phyloP scores from a whole-genome alignment of 345 rosid genomes.

The Gossypium rotundifolium region DNA sequence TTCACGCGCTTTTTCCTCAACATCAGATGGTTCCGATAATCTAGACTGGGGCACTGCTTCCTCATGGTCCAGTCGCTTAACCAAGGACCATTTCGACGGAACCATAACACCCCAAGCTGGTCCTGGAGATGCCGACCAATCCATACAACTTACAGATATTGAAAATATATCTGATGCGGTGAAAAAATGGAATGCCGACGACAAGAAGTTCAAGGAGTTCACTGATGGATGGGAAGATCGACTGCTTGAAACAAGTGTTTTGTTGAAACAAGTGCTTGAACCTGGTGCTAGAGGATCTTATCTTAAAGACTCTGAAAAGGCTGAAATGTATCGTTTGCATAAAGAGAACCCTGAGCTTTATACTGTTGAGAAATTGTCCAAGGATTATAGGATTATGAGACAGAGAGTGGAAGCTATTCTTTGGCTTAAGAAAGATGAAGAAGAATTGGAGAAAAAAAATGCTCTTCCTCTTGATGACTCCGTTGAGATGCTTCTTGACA shows the following conservation, averaged over 20 bases:
- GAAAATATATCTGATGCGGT: constrained; percentile 47
- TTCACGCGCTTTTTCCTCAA: constrained; percentile 33
- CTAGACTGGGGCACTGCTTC: constrained; percentile 69
- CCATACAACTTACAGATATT: constrained; percentile 29
- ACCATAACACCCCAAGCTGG: constrained; percentile 33
- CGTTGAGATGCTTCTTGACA: constrained; percentile 80
- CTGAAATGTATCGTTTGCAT: constrained; percentile 91
- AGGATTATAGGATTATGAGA: constrained; percentile 90
- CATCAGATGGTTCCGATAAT: constrained; percentile 38
- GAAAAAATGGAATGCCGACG: constrained; percentile 41
- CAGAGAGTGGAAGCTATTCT: constrained; percentile 96
- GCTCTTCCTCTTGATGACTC: constrained; percentile 90
- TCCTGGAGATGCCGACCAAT: constrained; percentile 17
- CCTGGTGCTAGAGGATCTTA: constrained; percentile 92
- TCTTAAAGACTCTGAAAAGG: constrained; percentile 85
- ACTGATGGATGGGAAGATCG: constrained; percentile 53
- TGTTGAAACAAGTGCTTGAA: constrained; percentile 75
- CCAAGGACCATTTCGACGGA: constrained; percentile 91
- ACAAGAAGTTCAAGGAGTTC: constrained; percentile 37
- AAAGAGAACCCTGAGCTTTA: constrained; percentile 80
- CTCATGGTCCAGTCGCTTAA: constrained; percentile 86
- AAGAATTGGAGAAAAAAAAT: constrained; percentile 81
- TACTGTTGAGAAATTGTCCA: constrained; percentile 75
- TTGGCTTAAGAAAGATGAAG: constrained; percentile 87
- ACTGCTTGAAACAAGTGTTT: constrained; percentile 41